A percentile compares a stretch with the other conserved stretches of the same genome.
phyloP scores from a whole-genome alignment of 768 basidiomycete genomes.

The Dacryopinax primogenitus region DNA sequence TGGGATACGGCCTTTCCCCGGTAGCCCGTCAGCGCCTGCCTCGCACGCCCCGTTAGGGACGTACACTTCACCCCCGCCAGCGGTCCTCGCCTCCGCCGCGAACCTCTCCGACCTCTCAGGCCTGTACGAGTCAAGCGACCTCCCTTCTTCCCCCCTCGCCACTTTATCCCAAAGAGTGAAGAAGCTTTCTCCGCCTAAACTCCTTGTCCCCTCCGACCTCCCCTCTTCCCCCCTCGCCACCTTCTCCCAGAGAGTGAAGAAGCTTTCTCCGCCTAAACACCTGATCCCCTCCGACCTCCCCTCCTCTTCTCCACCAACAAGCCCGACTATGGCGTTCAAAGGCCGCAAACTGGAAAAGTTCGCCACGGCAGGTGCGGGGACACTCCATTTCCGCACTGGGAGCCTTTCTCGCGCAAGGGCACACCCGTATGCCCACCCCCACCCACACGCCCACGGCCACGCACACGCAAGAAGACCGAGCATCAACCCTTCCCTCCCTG shows the following conservation, averaged over 20 bases:
- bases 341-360: not conserved
- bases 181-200: not conserved
- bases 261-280: not conserved
- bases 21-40: not conserved
- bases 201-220: not conserved
- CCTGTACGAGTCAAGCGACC: not conserved
- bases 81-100: not conserved
- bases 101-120: conserved; percentile 5
- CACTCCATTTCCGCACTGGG: not conserved
- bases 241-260: conserved; percentile 2
- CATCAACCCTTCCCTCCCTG: conserved; percentile 1
- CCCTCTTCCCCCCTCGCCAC: not conserved
- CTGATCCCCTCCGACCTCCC: not conserved
- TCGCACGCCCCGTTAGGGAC: not conserved
- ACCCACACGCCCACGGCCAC: not conserved
- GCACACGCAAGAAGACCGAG: not conserved
- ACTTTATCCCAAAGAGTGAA: no score
- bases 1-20: not conserved
- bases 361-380: not conserved
- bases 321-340: conserved; percentile 1
- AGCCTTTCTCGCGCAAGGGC: not conserved
- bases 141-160: conserved; percentile 4
- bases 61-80: not conserved
- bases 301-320: not conserved
- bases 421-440: not conserved